Base-by-base conservation (phyloP, 2,329 filamentous ascomycete species). In the Fusarium sp. region DNA sequence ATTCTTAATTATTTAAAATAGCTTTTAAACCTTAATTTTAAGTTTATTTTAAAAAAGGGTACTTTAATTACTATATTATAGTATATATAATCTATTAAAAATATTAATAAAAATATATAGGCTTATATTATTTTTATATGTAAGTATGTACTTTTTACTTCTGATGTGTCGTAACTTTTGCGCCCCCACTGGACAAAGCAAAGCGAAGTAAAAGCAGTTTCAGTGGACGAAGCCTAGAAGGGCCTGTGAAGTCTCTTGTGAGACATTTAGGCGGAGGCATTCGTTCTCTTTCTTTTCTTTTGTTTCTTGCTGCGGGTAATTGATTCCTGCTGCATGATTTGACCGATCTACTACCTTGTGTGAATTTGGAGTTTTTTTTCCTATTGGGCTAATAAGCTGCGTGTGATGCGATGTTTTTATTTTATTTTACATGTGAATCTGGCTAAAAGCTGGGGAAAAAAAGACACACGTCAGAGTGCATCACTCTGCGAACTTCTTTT, bases 361-460 rank as follows among this genome's bases (percentile, higher is more conserved):
- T n/a, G 9, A 67, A 67, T 52, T 33, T 62, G 1, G 20, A 6
- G 10, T n/a, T 17, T 41, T 11, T 11, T 17, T 9, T 46, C 55
- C 23, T 20, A 58, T 62, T 56, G 43, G 56, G 33, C 7, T 41
- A 47, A 65, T 41, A 47, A 65, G 44, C 32, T 39, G 13, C 14
- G 7, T n/a, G 11, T 27, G 30, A 52, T 25, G 48, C 23, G 44
- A 23, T 48, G 22, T 50, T 40, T 30, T 30, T 22, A 20, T 20
- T 20, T 20, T 20, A 20, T 22, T 54, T 65, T 55, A 45, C 59
- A 67, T 67, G 59, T 67, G 65, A 68, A 39, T 40, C 39, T 59
- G 37, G 48, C 47, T 47, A 33, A 48, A 52, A 47, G 37, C 35
- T 57, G 51, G 51, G 46, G 54, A 37, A 22, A 30, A 50, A 37